Percentiles rank a stretch among this genome's conserved stretches.
Conservation (phyloP, 805 yeast genomes). For the Pichia phayaonensis region DNA sequence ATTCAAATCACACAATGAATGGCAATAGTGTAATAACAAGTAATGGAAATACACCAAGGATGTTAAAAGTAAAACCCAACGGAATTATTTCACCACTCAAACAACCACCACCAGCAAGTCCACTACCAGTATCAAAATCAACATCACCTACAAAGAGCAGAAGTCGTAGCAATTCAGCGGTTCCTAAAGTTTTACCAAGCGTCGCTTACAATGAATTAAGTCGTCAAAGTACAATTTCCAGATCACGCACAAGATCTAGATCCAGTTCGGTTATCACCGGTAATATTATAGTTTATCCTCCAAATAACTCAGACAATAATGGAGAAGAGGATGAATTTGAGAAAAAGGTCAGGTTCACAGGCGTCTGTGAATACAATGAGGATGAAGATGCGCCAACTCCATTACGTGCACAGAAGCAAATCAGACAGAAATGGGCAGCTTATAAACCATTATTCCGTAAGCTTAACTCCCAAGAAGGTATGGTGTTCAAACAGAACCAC, state of each 20-base stretch:
- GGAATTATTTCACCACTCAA: neutral
- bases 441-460: constrained; percentile 27
- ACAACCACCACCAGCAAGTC: neutral
- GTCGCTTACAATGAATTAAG: constrained; percentile 7
- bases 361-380: constrained; percentile 43
- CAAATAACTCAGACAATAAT: neutral
- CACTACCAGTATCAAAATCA: constrained; percentile 8
- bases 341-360: constrained; percentile 45
- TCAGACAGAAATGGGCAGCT: constrained; percentile 29
- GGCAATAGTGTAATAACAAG: neutral
- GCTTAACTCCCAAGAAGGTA: constrained; percentile 30
- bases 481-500: constrained; percentile 26
- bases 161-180: constrained; percentile 17
- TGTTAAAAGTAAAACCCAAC: neutral
- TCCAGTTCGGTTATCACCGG: constrained; percentile 16
- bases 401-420: constrained; percentile 27
- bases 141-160: constrained; percentile 12
- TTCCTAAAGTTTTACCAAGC: neutral
- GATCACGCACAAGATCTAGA: constrained; percentile 4
- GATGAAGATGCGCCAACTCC: constrained; percentile 51
- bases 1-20: constrained; percentile 15
- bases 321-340: constrained; percentile 4
- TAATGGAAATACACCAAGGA: neutral
- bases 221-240: constrained; percentile 11
- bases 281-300: constrained; percentile 13